Base-by-base conservation (phyloP, 2,329 filamentous ascomycete species). In the Didymosphaeria variabile region DNA sequence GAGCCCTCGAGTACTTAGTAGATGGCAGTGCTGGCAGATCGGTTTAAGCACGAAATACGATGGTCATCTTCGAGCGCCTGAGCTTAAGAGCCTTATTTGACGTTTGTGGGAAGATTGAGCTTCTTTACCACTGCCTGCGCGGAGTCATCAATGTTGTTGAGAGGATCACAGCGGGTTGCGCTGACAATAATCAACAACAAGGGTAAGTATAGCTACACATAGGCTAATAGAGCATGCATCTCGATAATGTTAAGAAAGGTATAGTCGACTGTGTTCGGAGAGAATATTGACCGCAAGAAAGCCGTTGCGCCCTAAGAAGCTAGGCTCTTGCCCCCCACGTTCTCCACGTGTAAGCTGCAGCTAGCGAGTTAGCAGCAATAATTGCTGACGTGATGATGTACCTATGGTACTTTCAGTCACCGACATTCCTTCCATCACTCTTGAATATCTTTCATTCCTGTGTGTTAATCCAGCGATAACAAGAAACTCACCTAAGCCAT, bases 1-100 rank as follows among this genome's bases (percentile, higher is more conserved):
- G 72, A 61, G 32, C 81, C 80, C 54, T 85, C 79, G 6, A 86
- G 80, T 0, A 86, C 78, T 65, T 86, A 85, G 74, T 29, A 29
- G 26, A 29, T 29, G 26, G 26, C 26, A 29, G 6, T 29, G 26
- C 26, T 29, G 26, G 26, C 26, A 29, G 26, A 29, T 4, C 26
- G 26, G 4, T 29, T 29, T 6, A 29, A 6, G 26, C 26, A 29
- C 6, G 2, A 6, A 5, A 29, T 29, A 29, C 26, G 26, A 5
- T 29, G 6, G 6, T 29, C 26, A 29, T 29, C 26, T 4, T 29
- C 26, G 26, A 29, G 2, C 6, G 26, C 6, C 26, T 29, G 26
- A 29, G 26, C 26, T 4, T 29, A 29, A 29, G 4, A 29, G 26
- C 26, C 1, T 6, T 29, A 5, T 6, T 4, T 6, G 2, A 29